These are phyloP conservation scores for Paspalum vaginatum DNA, from an alignment of 176 grass and related monocot genomes.

Conservation along the genomic window DNA sequence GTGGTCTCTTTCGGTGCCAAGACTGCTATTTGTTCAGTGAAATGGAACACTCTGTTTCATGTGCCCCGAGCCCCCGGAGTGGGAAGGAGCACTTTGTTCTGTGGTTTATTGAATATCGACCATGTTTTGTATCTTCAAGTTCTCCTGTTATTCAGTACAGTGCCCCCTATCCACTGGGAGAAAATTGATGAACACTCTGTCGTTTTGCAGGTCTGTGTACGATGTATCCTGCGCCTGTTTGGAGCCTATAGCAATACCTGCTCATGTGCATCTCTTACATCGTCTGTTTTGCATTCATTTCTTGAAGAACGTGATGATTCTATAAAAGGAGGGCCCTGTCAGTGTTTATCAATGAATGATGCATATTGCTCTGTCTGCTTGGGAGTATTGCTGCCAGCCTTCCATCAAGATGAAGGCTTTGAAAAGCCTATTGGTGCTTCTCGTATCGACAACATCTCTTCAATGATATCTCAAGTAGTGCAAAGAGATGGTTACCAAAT, in stretches of 20 bases:
- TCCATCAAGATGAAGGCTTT: conserved; percentile 30
- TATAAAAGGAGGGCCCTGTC: conserved; percentile 28
- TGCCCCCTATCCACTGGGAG: neutral
- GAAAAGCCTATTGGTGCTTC: neutral
- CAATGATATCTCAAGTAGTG: conserved; percentile 53
- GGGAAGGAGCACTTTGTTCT: no score
- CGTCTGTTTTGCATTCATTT: conserved; percentile 52
- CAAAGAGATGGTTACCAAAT: conserved; percentile 63
- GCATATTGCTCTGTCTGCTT: conserved; percentile 80
- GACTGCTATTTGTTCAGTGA: neutral
- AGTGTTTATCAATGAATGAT: conserved; percentile 34
- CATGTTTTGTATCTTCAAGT: neutral
- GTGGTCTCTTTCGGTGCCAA: neutral
- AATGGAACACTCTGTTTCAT: conserved; percentile 5
- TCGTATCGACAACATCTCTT: conserved; percentile 47
- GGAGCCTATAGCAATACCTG: conserved; percentile 46
- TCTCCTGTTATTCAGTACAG: neutral
- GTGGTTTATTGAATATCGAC: neutral
- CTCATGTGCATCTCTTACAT: conserved; percentile 44
- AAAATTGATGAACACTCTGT: neutral
- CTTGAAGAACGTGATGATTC: conserved; percentile 60
- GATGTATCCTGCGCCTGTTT: conserved; percentile 71
- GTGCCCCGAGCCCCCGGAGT: neutral
- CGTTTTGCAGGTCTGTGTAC: conserved; percentile 64
- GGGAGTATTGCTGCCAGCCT: conserved; percentile 66